Conservation (phyloP, 116 monocot genomes). For the Iris pallida region DNA sequence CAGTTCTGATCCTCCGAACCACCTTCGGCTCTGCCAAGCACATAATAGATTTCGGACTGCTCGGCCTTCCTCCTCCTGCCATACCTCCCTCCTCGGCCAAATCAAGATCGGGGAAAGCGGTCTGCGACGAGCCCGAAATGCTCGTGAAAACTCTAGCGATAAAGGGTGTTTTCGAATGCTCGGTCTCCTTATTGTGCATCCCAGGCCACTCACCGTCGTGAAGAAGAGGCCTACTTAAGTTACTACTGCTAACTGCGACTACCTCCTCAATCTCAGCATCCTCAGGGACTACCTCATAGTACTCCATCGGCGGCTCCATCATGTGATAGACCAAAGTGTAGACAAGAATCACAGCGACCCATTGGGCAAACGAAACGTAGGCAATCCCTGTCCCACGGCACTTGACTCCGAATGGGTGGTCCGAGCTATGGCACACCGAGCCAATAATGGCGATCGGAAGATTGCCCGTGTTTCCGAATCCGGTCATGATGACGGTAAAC, state of each 20-base stretch:
- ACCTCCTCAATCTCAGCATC: slow-evolving; percentile 43
- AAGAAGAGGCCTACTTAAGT: slow-evolving; percentile 65
- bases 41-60: slow-evolving; percentile 75
- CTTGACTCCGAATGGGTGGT: slow-evolving; percentile 67
- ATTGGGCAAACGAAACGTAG: slow-evolving; percentile 90
- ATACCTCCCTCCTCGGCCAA: slow-evolving; percentile 33
- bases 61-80: not conserved
- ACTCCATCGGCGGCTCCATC: slow-evolving; percentile 89
- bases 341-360: slow-evolving; percentile 92
- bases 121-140: slow-evolving; percentile 66
- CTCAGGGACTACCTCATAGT: slow-evolving; percentile 66
- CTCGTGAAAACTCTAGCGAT: slow-evolving; percentile 85
- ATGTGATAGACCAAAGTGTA: slow-evolving; percentile 96
- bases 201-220: slow-evolving; percentile 98
- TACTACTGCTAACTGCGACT: slow-evolving; percentile 2
- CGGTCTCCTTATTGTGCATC: slow-evolving; percentile 69
- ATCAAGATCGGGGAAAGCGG: slow-evolving; percentile 60
- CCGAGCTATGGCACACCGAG: slow-evolving; percentile 76
- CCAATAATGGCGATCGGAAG: slow-evolving; percentile 84
- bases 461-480: slow-evolving; percentile 98
- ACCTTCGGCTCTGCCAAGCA: slow-evolving; percentile 90
- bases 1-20: slow-evolving; percentile 70
- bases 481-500: slow-evolving; percentile 82
- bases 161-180: slow-evolving; percentile 83
- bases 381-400: slow-evolving; percentile 67